Evolutionary conservation across 208 protist species (phyloP), one percentile per base, ranked within the genome.

Genomic region (Crithidia expoeki): DNA sequence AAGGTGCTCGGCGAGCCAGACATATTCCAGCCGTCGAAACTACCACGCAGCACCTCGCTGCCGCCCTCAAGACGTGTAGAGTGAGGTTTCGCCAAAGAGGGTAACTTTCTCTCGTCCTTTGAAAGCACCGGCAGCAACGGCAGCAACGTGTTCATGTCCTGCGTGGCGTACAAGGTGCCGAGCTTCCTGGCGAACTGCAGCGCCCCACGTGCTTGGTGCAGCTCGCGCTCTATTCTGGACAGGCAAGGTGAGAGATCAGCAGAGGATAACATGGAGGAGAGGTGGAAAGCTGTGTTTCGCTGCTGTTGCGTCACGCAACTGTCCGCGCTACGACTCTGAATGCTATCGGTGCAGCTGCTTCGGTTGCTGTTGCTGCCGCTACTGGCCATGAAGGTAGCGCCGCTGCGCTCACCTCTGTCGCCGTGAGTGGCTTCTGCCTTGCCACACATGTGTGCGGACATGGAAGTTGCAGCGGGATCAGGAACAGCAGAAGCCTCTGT

Each of bases 121-220:
- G 40, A 21, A 21, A 68, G 34, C 17, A 50, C 34, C 30, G 72
- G 72, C 42, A 77, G 72, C 50, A 88, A 44, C 21, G 75, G 73
- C 36, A 88, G 71, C 42, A 88, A 63, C 21, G 84, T 85, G 72
- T 90, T 82, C 65, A 94, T 86, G 76, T 94, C 89, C 74, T 92
- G 84, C 25, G 84, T 81, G 16, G 77, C 82, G 67, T 90, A 94
- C 17, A 92, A 59, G 10, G 78, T 84, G 50, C 89, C 85, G 19
- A 94, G 60, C 61, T 86, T 90, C 33, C 83, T 71, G 36, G 83
- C 89, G 64, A 94, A 82, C 76, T 85, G 81, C 32, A 92, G 78
- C 9, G 83, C 83, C 23, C 23, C 53, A 21, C 65, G 53, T 14
- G 71, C 71, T 7, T 68, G 57, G 23, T 74, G 61, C 53, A 82